Percentiles rank a stretch among this genome's conserved stretches.
Conservation (phyloP, 805 yeast species). For the Suhomyces tanzawaensis region DNA sequence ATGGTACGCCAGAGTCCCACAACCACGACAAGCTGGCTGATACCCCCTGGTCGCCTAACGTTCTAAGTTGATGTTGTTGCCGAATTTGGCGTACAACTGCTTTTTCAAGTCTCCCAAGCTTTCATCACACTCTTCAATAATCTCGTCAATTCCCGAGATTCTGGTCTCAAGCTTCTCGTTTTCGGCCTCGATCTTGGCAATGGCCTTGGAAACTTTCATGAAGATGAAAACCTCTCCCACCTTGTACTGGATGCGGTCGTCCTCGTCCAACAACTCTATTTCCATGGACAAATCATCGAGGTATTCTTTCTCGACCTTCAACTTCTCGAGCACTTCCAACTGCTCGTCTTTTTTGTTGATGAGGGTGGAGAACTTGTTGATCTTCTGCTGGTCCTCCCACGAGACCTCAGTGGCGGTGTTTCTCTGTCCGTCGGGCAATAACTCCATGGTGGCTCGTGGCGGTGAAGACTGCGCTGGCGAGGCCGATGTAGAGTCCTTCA, state of each 20-base stretch:
- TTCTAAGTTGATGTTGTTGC: conserved; percentile 84
- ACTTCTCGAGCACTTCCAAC: conserved; percentile 45
- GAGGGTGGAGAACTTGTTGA: conserved; percentile 83
- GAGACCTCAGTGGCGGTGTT: conserved; percentile 58
- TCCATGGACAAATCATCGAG: conserved; percentile 84
- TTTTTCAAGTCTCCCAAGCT: conserved; percentile 62
- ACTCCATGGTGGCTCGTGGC: conserved; percentile 41
- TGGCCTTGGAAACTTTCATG: conserved; percentile 62
- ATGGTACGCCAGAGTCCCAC: too few species aligned
- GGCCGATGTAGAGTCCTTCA: too few species aligned
- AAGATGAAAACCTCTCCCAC: conserved; percentile 80
- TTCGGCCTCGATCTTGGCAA: conserved; percentile 65
- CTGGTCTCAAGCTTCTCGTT: conserved; percentile 49
- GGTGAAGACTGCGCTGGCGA: too few species aligned
- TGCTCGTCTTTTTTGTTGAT: conserved; percentile 67
- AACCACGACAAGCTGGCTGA: too few species aligned
- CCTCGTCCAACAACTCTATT: conserved; percentile 78
- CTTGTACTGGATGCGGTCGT: conserved; percentile 68
- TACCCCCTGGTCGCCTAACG: too few species aligned
- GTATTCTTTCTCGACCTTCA: conserved; percentile 75
- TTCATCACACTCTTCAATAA: conserved; percentile 52
- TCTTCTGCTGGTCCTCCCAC: conserved; percentile 85
- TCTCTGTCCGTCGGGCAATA: conserved; percentile 54
- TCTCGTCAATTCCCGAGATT: conserved; percentile 45
- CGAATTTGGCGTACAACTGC: conserved; percentile 83